Evolutionary conservation across 1,139 yeast species (phyloP).

Genomic region (Suhomyces guaymorum): DNA sequence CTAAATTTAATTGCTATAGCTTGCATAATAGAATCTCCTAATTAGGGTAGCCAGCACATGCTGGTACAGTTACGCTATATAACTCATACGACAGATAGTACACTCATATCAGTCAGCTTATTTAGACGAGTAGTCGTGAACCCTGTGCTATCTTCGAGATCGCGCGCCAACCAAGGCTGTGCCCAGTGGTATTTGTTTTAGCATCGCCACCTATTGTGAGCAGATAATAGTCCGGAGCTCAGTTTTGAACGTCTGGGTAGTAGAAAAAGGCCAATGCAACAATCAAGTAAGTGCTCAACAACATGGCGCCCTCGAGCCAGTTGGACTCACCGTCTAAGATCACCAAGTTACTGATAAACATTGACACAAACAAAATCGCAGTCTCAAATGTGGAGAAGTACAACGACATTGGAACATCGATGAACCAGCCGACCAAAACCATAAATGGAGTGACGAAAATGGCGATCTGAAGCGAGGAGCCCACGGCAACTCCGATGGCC

Average conservation of each 20-base stretch:
- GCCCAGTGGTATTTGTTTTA: no score
- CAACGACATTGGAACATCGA: slow-evolving; percentile 89
- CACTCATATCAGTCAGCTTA: background rate
- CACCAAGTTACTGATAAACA: slow-evolving; percentile 82
- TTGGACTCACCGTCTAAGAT: slow-evolving; percentile 93
- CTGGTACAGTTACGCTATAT: no score
- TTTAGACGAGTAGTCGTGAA: background rate
- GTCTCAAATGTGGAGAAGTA: slow-evolving; percentile 93
- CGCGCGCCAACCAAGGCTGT: no score
- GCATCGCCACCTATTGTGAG: no score
- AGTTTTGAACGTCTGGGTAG: slow-evolving; percentile 53
- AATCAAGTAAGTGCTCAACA: slow-evolving; percentile 79
- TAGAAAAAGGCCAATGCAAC: slow-evolving; percentile 87
- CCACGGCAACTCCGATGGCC: slow-evolving; percentile 95
- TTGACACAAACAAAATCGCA: slow-evolving; percentile 83
- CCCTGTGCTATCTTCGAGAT: no score
- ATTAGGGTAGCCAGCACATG: background rate
- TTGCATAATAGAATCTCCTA: background rate
- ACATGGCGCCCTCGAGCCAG: slow-evolving; percentile 96
- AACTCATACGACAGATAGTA: background rate
- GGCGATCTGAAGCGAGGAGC: slow-evolving; percentile 95
- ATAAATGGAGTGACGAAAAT: slow-evolving; percentile 91
- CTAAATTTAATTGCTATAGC: no score
- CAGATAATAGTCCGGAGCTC: no score
- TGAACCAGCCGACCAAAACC: slow-evolving; percentile 89